Evolutionary conservation across 805 yeast species (phyloP).

Genomic region (Sugiyamaella mastotermitis): DNA sequence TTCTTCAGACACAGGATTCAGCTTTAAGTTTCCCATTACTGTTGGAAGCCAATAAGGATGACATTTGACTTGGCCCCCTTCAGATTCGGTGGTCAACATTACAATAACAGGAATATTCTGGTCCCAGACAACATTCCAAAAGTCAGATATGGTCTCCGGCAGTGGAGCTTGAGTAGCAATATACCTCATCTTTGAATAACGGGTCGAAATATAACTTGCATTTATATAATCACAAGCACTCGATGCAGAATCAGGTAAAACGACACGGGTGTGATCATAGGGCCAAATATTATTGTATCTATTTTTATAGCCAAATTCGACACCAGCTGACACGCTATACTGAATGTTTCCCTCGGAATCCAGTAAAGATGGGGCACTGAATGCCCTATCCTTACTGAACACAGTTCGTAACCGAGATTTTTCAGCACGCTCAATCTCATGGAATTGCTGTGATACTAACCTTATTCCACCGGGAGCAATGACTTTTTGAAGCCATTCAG

Average conservation of each 20-base stretch:
- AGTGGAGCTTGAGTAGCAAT: conserved; percentile 96
- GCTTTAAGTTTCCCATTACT: conserved; percentile 31
- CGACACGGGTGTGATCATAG: conserved; percentile 79
- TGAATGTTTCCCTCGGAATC: conserved; percentile 22
- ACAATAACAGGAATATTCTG: conserved; percentile 61
- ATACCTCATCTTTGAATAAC: conserved; percentile 39
- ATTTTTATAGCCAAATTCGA: conserved; percentile 75
- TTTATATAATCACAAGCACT: conserved; percentile 60
- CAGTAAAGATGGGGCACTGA: conserved; percentile 6
- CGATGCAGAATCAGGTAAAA: conserved; percentile 28
- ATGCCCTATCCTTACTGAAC: conserved; percentile 22
- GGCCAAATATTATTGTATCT: conserved; percentile 86
- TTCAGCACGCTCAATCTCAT: conserved; percentile 62
- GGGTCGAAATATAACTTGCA: conserved; percentile 61
- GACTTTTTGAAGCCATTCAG: conserved; percentile 47
- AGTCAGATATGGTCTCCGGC: conserved; percentile 70
- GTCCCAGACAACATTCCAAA: conserved; percentile 72
- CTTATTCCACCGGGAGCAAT: conserved; percentile 35
- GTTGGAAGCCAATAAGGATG: conserved; percentile 79
- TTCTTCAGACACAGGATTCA: conserved; percentile 24
- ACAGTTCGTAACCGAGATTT: conserved; percentile 54
- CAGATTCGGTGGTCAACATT: conserved; percentile 72
- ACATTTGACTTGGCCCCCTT: conserved; percentile 80
- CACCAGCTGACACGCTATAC: conserved; percentile 61
- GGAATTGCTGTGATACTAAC: conserved; percentile 48